Conservation (phyloP, 352 stramenopile genomes). For the Thraustochytrium striatum region DNA sequence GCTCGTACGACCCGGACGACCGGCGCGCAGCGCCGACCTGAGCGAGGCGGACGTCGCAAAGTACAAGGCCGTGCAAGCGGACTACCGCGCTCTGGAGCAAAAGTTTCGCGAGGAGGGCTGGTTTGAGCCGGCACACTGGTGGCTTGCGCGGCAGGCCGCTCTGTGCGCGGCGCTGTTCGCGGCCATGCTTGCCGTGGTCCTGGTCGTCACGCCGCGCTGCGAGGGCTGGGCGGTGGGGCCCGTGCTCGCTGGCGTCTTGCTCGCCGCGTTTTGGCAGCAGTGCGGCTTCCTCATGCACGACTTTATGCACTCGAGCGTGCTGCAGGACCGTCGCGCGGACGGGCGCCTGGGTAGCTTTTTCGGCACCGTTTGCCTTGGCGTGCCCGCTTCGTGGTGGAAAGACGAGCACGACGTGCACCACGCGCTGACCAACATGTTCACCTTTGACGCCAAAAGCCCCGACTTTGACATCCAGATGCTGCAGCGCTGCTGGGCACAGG, state of each 20-base stretch:
- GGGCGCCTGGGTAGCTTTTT: background rate
- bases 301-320: background rate
- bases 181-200: background rate
- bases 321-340: background rate
- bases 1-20: no score
- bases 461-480: constrained; percentile 1
- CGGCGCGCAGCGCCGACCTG: background rate
- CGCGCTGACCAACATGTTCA: constrained; percentile 2
- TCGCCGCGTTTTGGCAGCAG: constrained; percentile 23
- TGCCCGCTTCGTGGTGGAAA: constrained; percentile 3
- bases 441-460: background rate
- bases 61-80: background rate
- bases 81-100: background rate
- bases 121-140: background rate
- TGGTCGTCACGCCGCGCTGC: background rate
- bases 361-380: background rate
- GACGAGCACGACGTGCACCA: constrained; percentile 7
- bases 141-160: background rate
- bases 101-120: background rate
- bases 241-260: background rate
- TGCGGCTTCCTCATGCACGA: constrained; percentile 12
- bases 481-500: background rate
- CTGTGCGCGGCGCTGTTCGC: background rate
- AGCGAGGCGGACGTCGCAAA: background rate
- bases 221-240: background rate